Conservation (phyloP, 805 yeast genomes). For the Candida xiaguanensis region DNA sequence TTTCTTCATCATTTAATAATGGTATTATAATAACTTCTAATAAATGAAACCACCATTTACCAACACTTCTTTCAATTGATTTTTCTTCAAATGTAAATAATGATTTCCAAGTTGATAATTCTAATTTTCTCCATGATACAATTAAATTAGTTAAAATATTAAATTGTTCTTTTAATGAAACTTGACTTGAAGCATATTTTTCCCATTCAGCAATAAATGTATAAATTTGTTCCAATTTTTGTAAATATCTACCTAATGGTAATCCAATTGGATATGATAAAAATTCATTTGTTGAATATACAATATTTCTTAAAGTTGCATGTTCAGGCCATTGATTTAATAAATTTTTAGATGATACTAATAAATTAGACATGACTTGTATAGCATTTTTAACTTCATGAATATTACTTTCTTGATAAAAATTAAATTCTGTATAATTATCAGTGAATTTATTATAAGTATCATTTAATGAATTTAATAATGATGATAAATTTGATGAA, state of each 20-base stretch:
- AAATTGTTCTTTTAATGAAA: slow-evolving; percentile 54
- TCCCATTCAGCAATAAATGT: slow-evolving; percentile 90
- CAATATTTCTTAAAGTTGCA: slow-evolving; percentile 73
- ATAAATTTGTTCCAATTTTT: slow-evolving; percentile 82
- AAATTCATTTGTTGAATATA: slow-evolving; percentile 62
- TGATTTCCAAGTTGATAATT: slow-evolving; percentile 79
- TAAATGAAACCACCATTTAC: slow-evolving; percentile 90
- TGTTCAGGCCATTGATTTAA: slow-evolving; percentile 90
- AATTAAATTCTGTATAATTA: slow-evolving; percentile 30
- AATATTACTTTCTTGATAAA: slow-evolving; percentile 63
- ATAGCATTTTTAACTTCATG: slow-evolving; percentile 62
- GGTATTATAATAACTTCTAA: slow-evolving; percentile 75
- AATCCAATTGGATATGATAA: slow-evolving; percentile 56
- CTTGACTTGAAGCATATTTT: slow-evolving; percentile 78
- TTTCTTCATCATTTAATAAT: slow-evolving; percentile 30
- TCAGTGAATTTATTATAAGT: slow-evolving; percentile 10
- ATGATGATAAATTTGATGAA: slow-evolving; percentile 19
- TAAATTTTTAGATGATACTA: slow-evolving; percentile 37
- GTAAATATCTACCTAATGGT: slow-evolving; percentile 74
- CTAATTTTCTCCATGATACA: slow-evolving; percentile 88
- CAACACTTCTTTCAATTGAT: slow-evolving; percentile 45
- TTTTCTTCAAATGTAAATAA: slow-evolving; percentile 65
- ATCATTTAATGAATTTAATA: slow-evolving; percentile 16
- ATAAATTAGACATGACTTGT: slow-evolving; percentile 31
- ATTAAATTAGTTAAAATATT: slow-evolving; percentile 63